Evolutionary conservation across 2,329 filamentous ascomycete species (phyloP).

Genomic region (Cordyceps cateniannulata): DNA sequence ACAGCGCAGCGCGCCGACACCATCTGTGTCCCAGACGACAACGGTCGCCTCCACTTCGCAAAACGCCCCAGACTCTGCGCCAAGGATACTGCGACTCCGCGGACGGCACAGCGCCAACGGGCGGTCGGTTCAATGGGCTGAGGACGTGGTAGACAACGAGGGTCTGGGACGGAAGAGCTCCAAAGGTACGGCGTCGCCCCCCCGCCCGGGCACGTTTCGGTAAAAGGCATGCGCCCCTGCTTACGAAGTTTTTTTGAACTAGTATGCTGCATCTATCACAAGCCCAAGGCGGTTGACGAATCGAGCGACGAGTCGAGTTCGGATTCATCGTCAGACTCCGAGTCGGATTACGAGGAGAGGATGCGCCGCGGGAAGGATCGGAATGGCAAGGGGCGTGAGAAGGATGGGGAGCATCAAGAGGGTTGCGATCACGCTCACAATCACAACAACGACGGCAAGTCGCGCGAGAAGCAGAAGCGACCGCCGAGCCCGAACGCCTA

Average conservation of each 20-base stretch:
- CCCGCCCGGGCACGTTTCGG: not conserved
- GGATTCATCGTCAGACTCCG: conserved; percentile 44
- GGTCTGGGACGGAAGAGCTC: conserved; percentile 88
- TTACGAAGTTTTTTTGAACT: not conserved
- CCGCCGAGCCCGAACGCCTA: conserved; percentile 73
- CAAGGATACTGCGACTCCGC: conserved; percentile 43
- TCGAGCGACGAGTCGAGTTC: conserved; percentile 64
- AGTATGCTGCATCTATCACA: conserved; percentile 99
- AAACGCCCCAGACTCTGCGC: conserved; percentile 22
- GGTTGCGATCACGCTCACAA: conserved; percentile 25
- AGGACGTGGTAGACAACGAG: conserved; percentile 92
- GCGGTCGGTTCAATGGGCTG: conserved; percentile 81
- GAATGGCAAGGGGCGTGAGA: conserved; percentile 32
- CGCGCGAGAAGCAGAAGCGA: conserved; percentile 36
- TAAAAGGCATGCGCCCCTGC: not conserved
- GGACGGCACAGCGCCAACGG: conserved; percentile 39
- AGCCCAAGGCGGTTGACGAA: conserved; percentile 73
- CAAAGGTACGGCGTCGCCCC: conserved; percentile 59
- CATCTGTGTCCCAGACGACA: conserved; percentile 29
- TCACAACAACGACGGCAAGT: conserved; percentile 23
- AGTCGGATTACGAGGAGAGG: conserved; percentile 41
- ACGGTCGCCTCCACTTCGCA: conserved; percentile 16
- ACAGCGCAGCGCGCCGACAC: conserved; percentile 23
- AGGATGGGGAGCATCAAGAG: conserved; percentile 27
- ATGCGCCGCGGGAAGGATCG: conserved; percentile 25